Conservation (phyloP, 305 asterid species). For the Fraxinus nigra region DNA sequence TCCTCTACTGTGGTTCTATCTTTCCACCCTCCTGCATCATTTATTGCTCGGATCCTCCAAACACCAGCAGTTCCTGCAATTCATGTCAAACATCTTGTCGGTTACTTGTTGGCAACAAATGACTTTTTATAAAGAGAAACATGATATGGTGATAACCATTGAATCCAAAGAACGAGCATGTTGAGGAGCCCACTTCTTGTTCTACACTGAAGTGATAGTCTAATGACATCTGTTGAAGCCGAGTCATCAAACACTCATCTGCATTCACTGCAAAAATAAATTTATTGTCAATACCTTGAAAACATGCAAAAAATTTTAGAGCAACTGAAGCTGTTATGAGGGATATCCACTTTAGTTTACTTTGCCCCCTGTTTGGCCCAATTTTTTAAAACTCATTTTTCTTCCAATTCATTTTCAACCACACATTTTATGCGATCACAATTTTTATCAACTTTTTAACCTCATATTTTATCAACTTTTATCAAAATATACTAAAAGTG, state of each 20-base stretch:
- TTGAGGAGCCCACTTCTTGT: conserved; percentile 93
- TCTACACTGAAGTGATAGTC: conserved; percentile 83
- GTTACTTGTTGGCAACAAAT: conserved; percentile 12
- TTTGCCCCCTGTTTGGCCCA: neutral
- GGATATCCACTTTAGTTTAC: neutral
- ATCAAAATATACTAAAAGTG: neutral
- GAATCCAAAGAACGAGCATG: conserved; percentile 79
- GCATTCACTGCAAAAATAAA: conserved; percentile 61
- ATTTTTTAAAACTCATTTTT: neutral
- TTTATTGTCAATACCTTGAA: conserved; percentile 15
- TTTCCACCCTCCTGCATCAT: conserved; percentile 96
- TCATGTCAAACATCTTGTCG: conserved; percentile 27
- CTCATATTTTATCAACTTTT: neutral
- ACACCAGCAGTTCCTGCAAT: conserved; percentile 82
- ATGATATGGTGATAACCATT: conserved; percentile 48
- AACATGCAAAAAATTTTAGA: neutral
- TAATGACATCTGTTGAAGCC: conserved; percentile 82
- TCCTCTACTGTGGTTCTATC: conserved; percentile 92
- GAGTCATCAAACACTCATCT: conserved; percentile 85
- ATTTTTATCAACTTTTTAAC: neutral
- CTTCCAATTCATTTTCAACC: neutral
- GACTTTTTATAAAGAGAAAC: conserved; percentile 16
- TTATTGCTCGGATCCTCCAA: conserved; percentile 68
- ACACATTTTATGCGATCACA: neutral
- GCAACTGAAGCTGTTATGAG: neutral